Evolutionary conservation across 345 rosid genomes (phyloP), one percentile per base, ranked within the genome.

Genomic region (Adansonia digitata): DNA sequence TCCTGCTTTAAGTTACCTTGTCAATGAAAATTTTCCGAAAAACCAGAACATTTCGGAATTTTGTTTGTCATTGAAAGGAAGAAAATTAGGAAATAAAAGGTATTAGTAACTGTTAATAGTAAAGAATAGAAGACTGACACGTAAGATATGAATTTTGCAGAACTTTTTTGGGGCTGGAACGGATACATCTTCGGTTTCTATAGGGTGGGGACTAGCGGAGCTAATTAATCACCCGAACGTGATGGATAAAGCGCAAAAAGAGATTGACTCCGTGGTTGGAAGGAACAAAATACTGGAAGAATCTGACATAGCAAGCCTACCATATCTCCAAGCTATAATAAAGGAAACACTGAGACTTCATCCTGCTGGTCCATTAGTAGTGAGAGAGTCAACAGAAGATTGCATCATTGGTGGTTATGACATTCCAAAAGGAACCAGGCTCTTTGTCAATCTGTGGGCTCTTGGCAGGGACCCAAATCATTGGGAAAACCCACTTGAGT

Each of bases 161-260:
- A 81, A 85, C 42, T 75, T 86, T 40, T 85, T 88, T 77, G 84
- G 83, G 17, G 88, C 89, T 37, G 88, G 92, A 22, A 86, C 88
- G 1, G 90, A 88, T 46, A 81, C 88, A 55, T 82, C 92, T 48
- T 77, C 88, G 11, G 81, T 76, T 17, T 81, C 93, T 7, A 74
- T 85, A 67, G 92, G 88, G 35, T 91, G 94, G 98, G 94, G 91
- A 39, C 37, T 91, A 35, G 78, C 95, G 26, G 95, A 93, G 79
- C 85, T 91, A 2, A 86, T 91, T 48, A 91, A 89, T 79, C 80
- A 90, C 71, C 97, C 94, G 7, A 75, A 78, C 11, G 82, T 83
- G 63, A 82, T 88, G 89, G 82, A 86, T 77, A 90, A 90, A 73
- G 89, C 81, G 0, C 79, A 79, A 60, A 59, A 77, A 27, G 92